Evolutionary conservation across 129 eudicot genomes (phyloP).

Genomic region (Glebionis coronaria): DNA sequence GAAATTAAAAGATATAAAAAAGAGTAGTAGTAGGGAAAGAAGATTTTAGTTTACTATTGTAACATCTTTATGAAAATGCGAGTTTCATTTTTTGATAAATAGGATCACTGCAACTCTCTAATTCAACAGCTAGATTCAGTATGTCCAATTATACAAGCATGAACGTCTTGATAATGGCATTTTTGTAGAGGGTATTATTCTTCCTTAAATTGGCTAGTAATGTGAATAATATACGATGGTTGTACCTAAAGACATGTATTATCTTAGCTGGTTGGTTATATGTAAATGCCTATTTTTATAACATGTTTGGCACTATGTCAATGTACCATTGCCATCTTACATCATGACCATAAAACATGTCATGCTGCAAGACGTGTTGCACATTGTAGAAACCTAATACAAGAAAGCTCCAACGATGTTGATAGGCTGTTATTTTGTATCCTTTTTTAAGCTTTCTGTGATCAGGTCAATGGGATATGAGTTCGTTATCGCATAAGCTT

Average conservation of each 20-base stretch:
- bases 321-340: constrained; percentile 8
- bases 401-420: constrained; percentile 8
- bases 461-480: not conserved
- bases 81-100: constrained; percentile 11
- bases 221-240: constrained; percentile 19
- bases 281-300: constrained; percentile 13
- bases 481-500: not conserved
- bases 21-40: not conserved
- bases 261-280: not conserved
- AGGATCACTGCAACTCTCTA: constrained; percentile 31
- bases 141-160: constrained; percentile 45
- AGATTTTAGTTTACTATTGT: constrained; percentile 6
- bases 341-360: not conserved
- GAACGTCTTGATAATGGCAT: constrained; percentile 22
- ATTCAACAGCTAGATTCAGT: constrained; percentile 42
- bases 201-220: constrained; percentile 5
- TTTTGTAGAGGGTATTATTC: constrained; percentile 10
- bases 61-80: constrained; percentile 14
- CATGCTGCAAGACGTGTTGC: not conserved
- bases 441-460: not conserved
- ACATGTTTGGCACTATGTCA: not conserved
- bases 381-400: not conserved
- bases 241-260: constrained; percentile 10
- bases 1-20: not conserved
- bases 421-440: constrained; percentile 4